Base-by-base conservation (phyloP, 352 stramenopile genomes). In the Phytophthora fragariae region DNA sequence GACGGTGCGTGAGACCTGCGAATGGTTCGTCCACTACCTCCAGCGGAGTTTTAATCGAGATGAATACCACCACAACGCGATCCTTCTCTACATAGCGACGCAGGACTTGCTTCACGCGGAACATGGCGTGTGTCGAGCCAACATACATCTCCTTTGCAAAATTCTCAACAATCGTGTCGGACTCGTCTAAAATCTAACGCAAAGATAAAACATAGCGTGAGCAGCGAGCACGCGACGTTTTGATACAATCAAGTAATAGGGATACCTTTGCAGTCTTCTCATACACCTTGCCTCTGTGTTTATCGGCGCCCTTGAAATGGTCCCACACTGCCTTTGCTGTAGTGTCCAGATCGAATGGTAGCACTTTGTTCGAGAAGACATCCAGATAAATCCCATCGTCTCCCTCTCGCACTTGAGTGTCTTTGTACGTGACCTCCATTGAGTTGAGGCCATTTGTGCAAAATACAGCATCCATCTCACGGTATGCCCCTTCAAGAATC, bases 141-240 rank as follows among this genome's bases (percentile, higher is more conserved):
- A 76, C 76, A 29, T 76, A 72, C 49, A 83, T 73, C 55, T 83
- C 76, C 49, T 81, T 74, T 14, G 70, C 76, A 63, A 83, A 83
- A 59, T 79, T 79, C 62, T 83, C 73, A 33, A 83, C 70, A 57
- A 83, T 81, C n/a, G 76, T 83, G 19, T 83, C 69, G 8, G 72
- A 67, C 29, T 75, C 72, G 49, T 79, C 67, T 57, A 79, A 62
- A 11, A 76, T 47, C 72, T 77, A 47, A 55, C 66, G n/a, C 12
- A 63, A 15, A 56, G 19, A 56, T 31, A 56, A 56, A 33, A 33
- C 3, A 56, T 14, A 31, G 15, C n/a, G 44, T 14, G 7, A 65
- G 17, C 19, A 65, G 17, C 19, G 9, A 49, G 41, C 10, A 52
- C 41, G 41, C 11, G 21, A 49, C 41, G 50, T 10, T 21, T 10